Conservation (phyloP, 2,329 filamentous ascomycete genomes). For the Aurifilum marmelostoma region DNA sequence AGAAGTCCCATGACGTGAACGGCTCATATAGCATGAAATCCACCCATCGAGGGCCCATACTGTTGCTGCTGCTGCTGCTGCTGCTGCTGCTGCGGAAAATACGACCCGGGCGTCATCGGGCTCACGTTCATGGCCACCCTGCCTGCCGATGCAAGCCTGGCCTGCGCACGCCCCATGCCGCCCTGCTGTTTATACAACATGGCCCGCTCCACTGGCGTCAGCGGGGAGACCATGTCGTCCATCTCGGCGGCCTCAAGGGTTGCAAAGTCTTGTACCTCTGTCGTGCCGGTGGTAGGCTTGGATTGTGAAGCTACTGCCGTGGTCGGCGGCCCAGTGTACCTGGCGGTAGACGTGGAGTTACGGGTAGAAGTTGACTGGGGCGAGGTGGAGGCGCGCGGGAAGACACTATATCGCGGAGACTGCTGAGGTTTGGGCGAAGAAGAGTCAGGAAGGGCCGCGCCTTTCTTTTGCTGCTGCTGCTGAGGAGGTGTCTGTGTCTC, state of each 20-base stretch:
- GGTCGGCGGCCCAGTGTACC: not conserved
- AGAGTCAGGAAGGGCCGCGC: not conserved
- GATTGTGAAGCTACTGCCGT: not conserved
- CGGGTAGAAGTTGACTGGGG: not conserved
- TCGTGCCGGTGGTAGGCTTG: not conserved
- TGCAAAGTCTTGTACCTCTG: constrained; percentile 25
- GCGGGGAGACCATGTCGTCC: constrained; percentile 28
- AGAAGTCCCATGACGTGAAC: not conserved
- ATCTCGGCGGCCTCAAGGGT: constrained; percentile 29
- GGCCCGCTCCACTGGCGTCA: constrained; percentile 26
- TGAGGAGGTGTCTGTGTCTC: not conserved
- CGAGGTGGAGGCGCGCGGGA: constrained; percentile 9
- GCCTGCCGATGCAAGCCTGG: not conserved
- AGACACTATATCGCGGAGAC: constrained; percentile 17
- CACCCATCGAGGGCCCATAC: constrained; percentile 12
- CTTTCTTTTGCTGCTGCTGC: not conserved
- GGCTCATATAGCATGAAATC: constrained; percentile 26
- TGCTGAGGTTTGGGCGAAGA: constrained; percentile 16
- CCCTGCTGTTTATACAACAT: constrained; percentile 29
- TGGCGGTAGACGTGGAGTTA: not conserved
- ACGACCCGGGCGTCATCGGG: constrained; percentile 23
- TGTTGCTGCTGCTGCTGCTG: constrained; percentile 10
- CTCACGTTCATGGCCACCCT: constrained; percentile 17
- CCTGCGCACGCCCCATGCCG: constrained; percentile 6
- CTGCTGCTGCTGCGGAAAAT: not conserved